These are phyloP conservation scores for Sonneratia alba DNA, from an alignment of 345 rosid species.

Conservation along the genomic window DNA sequence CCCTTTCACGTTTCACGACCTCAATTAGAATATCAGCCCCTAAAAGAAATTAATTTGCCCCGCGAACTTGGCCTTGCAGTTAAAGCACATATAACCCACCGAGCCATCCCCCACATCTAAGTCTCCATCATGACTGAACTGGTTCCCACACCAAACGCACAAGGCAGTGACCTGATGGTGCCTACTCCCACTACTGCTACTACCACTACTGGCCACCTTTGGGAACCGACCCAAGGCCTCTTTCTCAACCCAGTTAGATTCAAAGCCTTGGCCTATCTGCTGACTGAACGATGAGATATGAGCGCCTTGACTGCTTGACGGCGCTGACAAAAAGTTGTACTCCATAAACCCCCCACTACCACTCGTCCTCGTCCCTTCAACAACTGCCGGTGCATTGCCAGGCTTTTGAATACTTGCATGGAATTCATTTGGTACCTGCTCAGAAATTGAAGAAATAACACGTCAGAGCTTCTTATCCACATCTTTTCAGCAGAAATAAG, in stretches of 20 bases:
- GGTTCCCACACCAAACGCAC: slow-evolving; percentile 39
- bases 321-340: slow-evolving; percentile 26
- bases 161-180: slow-evolving; percentile 18
- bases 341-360: slow-evolving; percentile 25
- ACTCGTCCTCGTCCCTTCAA: not conserved
- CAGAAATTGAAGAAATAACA: slow-evolving; percentile 2
- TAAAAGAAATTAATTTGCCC: slow-evolving; percentile 19
- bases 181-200: slow-evolving; percentile 7
- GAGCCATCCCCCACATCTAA: slow-evolving; percentile 19
- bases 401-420: slow-evolving; percentile 14
- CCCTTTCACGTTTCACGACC: not conserved
- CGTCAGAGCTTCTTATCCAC: not conserved
- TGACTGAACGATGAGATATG: slow-evolving; percentile 21
- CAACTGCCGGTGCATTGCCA: not conserved
- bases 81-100: slow-evolving; percentile 26
- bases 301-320: slow-evolving; percentile 17
- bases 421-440: slow-evolving; percentile 33
- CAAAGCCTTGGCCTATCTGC: slow-evolving; percentile 23
- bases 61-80: slow-evolving; percentile 35
- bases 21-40: not conserved
- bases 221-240: slow-evolving; percentile 40
- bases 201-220: slow-evolving; percentile 10
- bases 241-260: slow-evolving; percentile 26
- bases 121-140: slow-evolving; percentile 23
- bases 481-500: not conserved